phyloP scores from a whole-genome alignment of 2,329 filamentous ascomycete species.

The Lachnellula subtilissima region DNA sequence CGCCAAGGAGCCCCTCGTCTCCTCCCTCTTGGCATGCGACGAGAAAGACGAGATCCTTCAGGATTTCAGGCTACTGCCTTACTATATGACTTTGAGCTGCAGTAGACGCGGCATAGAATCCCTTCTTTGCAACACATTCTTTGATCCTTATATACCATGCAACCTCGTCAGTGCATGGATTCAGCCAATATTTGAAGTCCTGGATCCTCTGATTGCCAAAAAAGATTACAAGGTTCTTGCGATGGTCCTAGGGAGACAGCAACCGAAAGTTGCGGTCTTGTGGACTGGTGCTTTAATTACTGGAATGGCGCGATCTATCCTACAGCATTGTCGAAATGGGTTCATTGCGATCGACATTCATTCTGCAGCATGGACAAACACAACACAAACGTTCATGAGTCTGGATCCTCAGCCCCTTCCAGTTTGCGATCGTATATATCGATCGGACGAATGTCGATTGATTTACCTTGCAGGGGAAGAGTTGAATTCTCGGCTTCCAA shows the following conservation, averaged over 20 bases:
- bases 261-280: constrained; percentile 3
- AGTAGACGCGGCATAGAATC: constrained; percentile 4
- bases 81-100: constrained; percentile 14
- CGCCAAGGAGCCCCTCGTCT: background rate
- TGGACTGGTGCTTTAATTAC: constrained; percentile 8
- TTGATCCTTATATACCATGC: constrained; percentile 6
- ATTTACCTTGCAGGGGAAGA: constrained; percentile 8
- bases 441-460: constrained; percentile 9
- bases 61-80: constrained; percentile 3
- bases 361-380: constrained; percentile 7
- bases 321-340: constrained; percentile 2
- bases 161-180: constrained; percentile 10
- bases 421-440: constrained; percentile 1
- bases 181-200: constrained; percentile 8
- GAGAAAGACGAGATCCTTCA: background rate
- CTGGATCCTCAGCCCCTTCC: constrained; percentile 1
- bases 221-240: constrained; percentile 6
- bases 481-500: constrained; percentile 8
- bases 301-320: constrained; percentile 5
- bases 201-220: constrained; percentile 5
- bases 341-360: constrained; percentile 6
- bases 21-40: background rate
- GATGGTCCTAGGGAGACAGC: constrained; percentile 6
- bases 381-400: constrained; percentile 10
- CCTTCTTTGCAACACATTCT: constrained; percentile 8